These are phyloP conservation scores for Panicum hallii DNA, from an alignment of 202 grass and related monocot genomes.

Conservation along the genomic window DNA sequence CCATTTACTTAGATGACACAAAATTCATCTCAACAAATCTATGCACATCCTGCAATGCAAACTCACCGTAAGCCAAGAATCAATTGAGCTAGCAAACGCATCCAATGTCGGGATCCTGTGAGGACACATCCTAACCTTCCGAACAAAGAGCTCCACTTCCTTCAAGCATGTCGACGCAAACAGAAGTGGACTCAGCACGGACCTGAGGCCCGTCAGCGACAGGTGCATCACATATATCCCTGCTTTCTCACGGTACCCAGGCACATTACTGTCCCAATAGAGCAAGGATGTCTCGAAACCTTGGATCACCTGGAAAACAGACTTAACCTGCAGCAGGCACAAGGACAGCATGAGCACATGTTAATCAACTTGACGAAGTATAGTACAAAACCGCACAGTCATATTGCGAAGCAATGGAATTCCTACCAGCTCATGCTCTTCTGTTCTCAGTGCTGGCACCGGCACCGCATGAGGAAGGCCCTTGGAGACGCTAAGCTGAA, in stretches of 20 bases:
- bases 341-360: not conserved
- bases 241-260: slow-evolving; percentile 55
- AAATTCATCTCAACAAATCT: slow-evolving; percentile 28
- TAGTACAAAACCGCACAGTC: not conserved
- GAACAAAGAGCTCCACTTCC: slow-evolving; percentile 72
- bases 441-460: slow-evolving; percentile 49
- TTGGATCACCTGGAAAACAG: slow-evolving; percentile 79
- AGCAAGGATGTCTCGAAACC: slow-evolving; percentile 67
- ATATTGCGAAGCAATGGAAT: not conserved
- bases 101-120: slow-evolving; percentile 60
- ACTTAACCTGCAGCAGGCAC: slow-evolving; percentile 56
- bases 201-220: slow-evolving; percentile 63
- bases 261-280: slow-evolving; percentile 58
- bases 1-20: slow-evolving; percentile 5
- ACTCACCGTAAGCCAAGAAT: slow-evolving; percentile 85
- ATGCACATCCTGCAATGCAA: slow-evolving; percentile 21
- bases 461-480: slow-evolving; percentile 71
- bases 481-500: slow-evolving; percentile 72
- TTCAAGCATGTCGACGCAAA: slow-evolving; percentile 83
- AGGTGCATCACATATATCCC: slow-evolving; percentile 67
- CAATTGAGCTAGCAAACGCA: slow-evolving; percentile 70
- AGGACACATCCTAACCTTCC: slow-evolving; percentile 45
- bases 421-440: slow-evolving; percentile 77
- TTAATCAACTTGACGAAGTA: not conserved
- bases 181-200: slow-evolving; percentile 66